A percentile compares a stretch with the other conserved stretches of the same genome.
Conservation (phyloP, 1,139 yeast genomes). For the Blastobotrys malaysiensis region DNA sequence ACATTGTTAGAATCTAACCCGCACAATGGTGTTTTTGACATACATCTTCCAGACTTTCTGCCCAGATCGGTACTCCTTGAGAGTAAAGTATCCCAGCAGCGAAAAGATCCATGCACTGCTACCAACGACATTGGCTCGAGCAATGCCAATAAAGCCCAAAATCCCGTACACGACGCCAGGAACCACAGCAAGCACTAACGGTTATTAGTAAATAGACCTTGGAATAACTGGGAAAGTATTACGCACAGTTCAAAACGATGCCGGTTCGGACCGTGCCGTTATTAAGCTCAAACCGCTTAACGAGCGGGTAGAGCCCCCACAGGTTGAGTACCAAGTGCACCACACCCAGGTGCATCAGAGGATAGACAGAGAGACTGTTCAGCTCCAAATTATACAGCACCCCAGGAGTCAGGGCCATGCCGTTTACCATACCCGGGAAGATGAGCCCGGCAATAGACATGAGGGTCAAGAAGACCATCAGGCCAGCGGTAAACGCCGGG, state of each 20-base stretch:
- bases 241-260: conserved; percentile 54
- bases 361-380: conserved; percentile 67
- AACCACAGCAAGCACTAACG: conserved; percentile 52
- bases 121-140: conserved; percentile 45
- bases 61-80: conserved; percentile 48
- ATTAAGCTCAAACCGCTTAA: conserved; percentile 56
- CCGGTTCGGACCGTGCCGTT: conserved; percentile 92
- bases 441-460: conserved; percentile 35
- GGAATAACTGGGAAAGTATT: background rate
- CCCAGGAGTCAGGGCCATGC: conserved; percentile 47
- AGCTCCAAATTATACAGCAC: conserved; percentile 54
- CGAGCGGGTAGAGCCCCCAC: conserved; percentile 57
- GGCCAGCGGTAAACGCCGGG: conserved; percentile 67
- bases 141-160: conserved; percentile 51
- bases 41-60: conserved; percentile 24
- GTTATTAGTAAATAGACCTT: background rate
- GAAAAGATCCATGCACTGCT: conserved; percentile 69
- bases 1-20: conserved; percentile 8
- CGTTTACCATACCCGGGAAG: conserved; percentile 32
- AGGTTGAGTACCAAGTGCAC: conserved; percentile 62
- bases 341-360: conserved; percentile 58
- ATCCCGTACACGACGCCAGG: conserved; percentile 65
- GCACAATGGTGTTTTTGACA: background rate
- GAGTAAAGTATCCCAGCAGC: conserved; percentile 58
- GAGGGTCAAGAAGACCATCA: conserved; percentile 48